These are phyloP conservation scores for Lipomyces yamadae DNA, from an alignment of 805 yeast species.

Conservation along the genomic window DNA sequence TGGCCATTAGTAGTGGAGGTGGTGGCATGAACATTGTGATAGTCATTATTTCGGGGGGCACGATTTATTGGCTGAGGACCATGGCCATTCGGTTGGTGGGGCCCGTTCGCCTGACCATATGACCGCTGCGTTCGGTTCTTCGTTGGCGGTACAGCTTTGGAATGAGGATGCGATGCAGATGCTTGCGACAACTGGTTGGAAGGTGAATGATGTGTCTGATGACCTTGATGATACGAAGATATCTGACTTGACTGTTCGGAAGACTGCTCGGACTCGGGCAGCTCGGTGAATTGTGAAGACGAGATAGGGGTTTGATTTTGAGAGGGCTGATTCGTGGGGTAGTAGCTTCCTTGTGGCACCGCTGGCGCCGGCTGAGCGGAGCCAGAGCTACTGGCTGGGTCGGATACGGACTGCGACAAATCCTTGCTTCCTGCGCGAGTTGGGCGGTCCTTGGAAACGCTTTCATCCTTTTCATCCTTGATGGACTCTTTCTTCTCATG, in stretches of 20 bases:
- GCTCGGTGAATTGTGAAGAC: background rate
- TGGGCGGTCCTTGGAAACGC: constrained; percentile 1
- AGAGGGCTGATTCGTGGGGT: constrained; percentile 7
- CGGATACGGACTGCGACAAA: background rate
- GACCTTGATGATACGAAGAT: constrained; percentile 8
- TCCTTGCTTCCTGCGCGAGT: constrained; percentile 7
- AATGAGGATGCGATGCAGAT: constrained; percentile 7
- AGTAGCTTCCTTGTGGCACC: constrained; percentile 4
- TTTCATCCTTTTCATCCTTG: constrained; percentile 21
- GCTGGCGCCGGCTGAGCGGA: constrained; percentile 1
- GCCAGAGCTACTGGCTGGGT: background rate
- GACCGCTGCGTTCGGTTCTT: constrained; percentile 24
- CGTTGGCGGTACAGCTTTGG: constrained; percentile 15
- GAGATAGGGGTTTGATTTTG: background rate
- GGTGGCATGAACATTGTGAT: constrained; percentile 13
- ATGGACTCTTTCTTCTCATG: constrained; percentile 18
- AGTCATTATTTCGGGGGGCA: constrained; percentile 18
- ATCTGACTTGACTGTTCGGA: background rate
- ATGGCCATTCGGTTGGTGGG: constrained; percentile 6
- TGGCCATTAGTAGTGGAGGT: constrained; percentile 19
- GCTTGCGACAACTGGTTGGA: constrained; percentile 5
- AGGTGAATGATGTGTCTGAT: constrained; percentile 16
- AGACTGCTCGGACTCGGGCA: background rate
- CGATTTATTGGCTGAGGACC: constrained; percentile 13
- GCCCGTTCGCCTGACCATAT: constrained; percentile 20